phyloP scores from a whole-genome alignment of 2,329 filamentous ascomycete genomes.

The Aspergillus hortae region DNA sequence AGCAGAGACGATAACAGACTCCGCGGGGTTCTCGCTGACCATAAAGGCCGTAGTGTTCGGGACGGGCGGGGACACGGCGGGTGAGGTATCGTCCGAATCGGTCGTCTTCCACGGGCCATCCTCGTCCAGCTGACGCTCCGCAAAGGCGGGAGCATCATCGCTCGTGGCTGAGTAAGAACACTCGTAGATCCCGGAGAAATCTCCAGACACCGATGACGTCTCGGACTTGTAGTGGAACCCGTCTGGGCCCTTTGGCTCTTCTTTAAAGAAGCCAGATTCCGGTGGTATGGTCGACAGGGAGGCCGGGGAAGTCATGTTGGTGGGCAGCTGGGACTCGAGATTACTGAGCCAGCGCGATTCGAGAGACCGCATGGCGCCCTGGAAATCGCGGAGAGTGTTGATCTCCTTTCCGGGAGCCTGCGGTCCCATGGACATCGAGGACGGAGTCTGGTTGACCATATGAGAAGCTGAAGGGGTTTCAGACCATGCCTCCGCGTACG shows the following conservation, averaged over 20 bases:
- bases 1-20: slow-evolving; percentile 24
- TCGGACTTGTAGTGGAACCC: slow-evolving; percentile 34
- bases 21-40: slow-evolving; percentile 32
- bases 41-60: slow-evolving; percentile 33
- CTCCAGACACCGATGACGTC: slow-evolving; percentile 35
- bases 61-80: slow-evolving; percentile 21
- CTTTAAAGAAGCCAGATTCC: slow-evolving; percentile 13
- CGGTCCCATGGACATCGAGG: slow-evolving; percentile 15
- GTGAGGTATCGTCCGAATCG: slow-evolving; percentile 19
- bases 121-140: slow-evolving; percentile 30
- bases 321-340: slow-evolving; percentile 31
- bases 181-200: slow-evolving; percentile 31
- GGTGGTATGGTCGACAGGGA: slow-evolving; percentile 20
- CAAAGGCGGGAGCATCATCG: slow-evolving; percentile 27
- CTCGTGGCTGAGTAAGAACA: slow-evolving; percentile 30
- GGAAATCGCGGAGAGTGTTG: slow-evolving; percentile 19
- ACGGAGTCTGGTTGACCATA: slow-evolving; percentile 6
- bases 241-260: slow-evolving; percentile 21
- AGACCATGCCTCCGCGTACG: slow-evolving; percentile 28
- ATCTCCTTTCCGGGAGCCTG: slow-evolving; percentile 20
- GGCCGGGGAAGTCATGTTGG: slow-evolving; percentile 24
- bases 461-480: slow-evolving; percentile 12
- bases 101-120: slow-evolving; percentile 28
- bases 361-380: slow-evolving; percentile 26
- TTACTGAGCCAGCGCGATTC: slow-evolving; percentile 32